Evolutionary conservation across 208 protist species (phyloP), one percentile per base, ranked within the genome.

Genomic region (Wallacemonas sp.): DNA sequence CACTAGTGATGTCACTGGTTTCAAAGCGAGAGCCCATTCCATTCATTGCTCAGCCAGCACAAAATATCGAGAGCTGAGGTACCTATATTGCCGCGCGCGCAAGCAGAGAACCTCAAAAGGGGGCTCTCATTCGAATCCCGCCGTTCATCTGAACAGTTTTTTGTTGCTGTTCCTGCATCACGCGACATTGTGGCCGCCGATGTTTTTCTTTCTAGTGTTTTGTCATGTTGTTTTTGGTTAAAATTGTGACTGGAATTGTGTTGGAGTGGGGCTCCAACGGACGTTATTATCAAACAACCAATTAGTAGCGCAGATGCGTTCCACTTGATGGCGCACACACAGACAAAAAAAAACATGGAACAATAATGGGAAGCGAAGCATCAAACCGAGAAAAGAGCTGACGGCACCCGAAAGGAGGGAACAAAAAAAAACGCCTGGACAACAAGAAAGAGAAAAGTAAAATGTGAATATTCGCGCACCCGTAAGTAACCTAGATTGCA

Each of bases 231-330:
- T 68, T 60, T 3, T 30, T 68, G n/a, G 39, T 58, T 60, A 55
- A 55, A 32, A 55, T 55, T 55, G 47, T 55, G 47, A 55, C 17
- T 26, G 47, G 47, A 14, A 14, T 55, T 26, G 19, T 11, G 19
- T 33, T 16, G 16, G 26, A 26, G 26, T 19, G 30, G 6, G 26
- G 30, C 19, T 6, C 47, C 9, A 0, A 55, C 17, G 23, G 47
- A 26, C 47, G 47, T 55, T 55, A 55, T 55, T 55, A 55, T 32
- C 47, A 55, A 55, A 16, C 24, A 55, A 55, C n/a, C n/a, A n/a
- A n/a, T n/a, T n/a, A n/a, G n/a, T n/a, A n/a, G n/a, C n/a, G n/a
- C n/a, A n/a, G n/a, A n/a, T n/a, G n/a, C n/a, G n/a, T n/a, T n/a
- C n/a, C n/a, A n/a, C n/a, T n/a, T n/a, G n/a, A n/a, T n/a, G n/a